Conservation (phyloP, 2,329 filamentous ascomycete genomes). For the Blumeria graminis region DNA sequence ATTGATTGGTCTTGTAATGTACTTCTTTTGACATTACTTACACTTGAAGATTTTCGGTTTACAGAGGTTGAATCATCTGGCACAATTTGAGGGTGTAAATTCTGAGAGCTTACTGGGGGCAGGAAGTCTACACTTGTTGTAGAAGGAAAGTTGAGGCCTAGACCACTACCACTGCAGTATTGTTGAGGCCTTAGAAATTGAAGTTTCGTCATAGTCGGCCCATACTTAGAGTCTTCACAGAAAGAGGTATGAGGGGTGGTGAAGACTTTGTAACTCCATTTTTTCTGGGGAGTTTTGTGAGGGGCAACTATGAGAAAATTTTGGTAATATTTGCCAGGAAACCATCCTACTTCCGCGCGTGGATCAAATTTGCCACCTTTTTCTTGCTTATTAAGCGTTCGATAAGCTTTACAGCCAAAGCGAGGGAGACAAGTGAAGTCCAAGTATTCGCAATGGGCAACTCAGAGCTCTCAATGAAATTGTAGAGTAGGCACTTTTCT, state of each 20-base stretch:
- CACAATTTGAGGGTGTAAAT: neutral
- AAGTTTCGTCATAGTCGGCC: neutral
- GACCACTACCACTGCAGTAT: neutral
- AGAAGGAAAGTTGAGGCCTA: neutral
- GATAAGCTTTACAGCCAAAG: neutral
- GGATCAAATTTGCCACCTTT: neutral
- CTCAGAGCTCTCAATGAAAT: neutral
- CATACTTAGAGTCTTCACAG: neutral
- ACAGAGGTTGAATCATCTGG: neutral
- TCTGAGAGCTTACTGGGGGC: neutral
- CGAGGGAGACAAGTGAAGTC: neutral
- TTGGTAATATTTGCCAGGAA: neutral
- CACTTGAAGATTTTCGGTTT: neutral
- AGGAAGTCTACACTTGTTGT: neutral
- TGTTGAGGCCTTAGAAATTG: neutral
- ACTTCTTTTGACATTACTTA: neutral
- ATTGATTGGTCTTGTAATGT: neutral
- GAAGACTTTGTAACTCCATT: neutral
- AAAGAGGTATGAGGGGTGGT: neutral
- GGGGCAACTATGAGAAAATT: neutral
- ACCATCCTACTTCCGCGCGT: neutral
- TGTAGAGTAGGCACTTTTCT: neutral
- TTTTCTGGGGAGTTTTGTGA: neutral
- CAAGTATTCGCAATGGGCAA: neutral
- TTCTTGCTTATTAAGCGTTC: neutral